Base-by-base conservation (phyloP, 2,329 filamentous ascomycete species). In the Cercospora sojina region DNA sequence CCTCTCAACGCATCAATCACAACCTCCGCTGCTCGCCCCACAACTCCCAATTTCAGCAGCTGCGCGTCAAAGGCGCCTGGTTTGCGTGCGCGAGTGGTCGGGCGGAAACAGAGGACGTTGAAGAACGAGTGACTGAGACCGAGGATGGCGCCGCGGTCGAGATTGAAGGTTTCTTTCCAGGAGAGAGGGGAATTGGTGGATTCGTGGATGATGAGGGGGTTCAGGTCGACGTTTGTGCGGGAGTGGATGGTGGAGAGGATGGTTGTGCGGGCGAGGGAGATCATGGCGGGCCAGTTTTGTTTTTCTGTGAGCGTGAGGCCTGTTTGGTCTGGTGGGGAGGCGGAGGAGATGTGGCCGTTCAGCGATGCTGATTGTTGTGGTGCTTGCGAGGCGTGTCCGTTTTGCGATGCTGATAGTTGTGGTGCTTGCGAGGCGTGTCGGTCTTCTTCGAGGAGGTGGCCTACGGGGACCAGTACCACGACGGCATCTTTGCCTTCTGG, bases 121-220 rank as follows among this genome's bases (percentile, higher is more conserved):
- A 91, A 90, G 80, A 93, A 92, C 31, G 84, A 86, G 78, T 92
- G 90, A 18, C 85, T 87, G 0, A 92, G 80, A 0, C 90, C 90
- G 0, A 92, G 83, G 64, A 92, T 93, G 0, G 89, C 88, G 13
- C 90, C 90, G 74, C 88, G 87, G 78, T 92, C 88, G 31, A 92
- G 85, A 75, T 92, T 92, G 82, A 92, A 92, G 59, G 82, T 84
- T 16, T 81, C 74, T 71, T 87, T 83, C 90, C 90, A 92, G 3
- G 83, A 85, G 4, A 77, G 74, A 0, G 90, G 90, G 7, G 87
- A 88, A 78, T 92, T 91, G 72, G 90, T 79, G 3, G 83, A 80
- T 78, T 92, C 90, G 72, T 88, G 79, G 9, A 83, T 71, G 63
- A 91, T 87, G 38, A 82, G 73, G 0, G 80, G 75, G 0, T 85